Conservation (phyloP, 192 early-diverging fungal species). For the Coemansia guatemalensis region DNA sequence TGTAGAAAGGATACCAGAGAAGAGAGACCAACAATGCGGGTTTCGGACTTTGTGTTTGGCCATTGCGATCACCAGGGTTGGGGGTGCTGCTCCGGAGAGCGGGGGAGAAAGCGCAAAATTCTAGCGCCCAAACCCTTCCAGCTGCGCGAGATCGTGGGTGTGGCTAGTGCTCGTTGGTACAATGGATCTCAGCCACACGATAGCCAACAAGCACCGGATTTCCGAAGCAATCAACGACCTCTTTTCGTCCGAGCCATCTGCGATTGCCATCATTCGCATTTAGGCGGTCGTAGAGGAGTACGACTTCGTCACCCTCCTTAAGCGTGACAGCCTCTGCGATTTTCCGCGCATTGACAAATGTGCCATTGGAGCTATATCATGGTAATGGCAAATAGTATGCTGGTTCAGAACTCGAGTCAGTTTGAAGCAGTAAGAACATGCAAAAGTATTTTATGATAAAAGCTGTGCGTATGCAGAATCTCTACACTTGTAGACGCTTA, state of each 20-base stretch:
- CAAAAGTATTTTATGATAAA: background rate
- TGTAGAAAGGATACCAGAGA: background rate
- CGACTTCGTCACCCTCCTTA: constrained; percentile 30
- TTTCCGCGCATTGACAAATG: constrained; percentile 33
- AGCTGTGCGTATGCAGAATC: background rate
- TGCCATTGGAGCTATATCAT: constrained; percentile 32
- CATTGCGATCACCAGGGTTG: too few species aligned
- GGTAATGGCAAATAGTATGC: background rate
- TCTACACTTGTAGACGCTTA: background rate
- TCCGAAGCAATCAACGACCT: constrained; percentile 21
- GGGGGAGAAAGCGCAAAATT: background rate
- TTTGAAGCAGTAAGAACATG: background rate
- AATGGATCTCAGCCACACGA: constrained; percentile 11
- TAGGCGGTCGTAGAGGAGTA: constrained; percentile 38
- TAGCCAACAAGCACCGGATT: constrained; percentile 46
- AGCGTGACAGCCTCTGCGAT: constrained; percentile 16
- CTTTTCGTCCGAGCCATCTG: constrained; percentile 27
- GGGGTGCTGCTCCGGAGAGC: too few species aligned
- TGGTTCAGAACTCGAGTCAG: background rate
- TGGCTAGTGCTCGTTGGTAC: background rate
- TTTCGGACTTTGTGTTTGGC: background rate
- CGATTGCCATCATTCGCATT: background rate
- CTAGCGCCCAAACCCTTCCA: too few species aligned
- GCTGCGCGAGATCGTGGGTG: background rate
- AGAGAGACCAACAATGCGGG: background rate